Evolutionary conservation across 768 basidiomycete species (phyloP).

Genomic region (Auriscalpium microsporum): DNA sequence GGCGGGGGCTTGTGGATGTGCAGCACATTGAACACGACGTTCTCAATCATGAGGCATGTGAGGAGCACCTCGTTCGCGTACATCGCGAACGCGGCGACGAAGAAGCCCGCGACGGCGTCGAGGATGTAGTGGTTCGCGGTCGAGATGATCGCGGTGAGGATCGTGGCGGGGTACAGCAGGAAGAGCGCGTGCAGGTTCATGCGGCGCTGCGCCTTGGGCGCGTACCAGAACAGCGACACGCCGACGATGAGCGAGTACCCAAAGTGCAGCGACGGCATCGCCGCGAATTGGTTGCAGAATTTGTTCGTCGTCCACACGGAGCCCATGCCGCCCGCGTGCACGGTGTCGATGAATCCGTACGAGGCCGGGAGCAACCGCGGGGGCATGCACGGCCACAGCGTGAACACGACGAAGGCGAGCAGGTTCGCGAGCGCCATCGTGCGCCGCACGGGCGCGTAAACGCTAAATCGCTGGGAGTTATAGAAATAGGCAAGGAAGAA

Average conservation of each 20-base stretch:
- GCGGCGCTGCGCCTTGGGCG: neutral
- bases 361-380: constrained; percentile 5
- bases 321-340: constrained; percentile 2
- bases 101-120: constrained; percentile 3
- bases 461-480: neutral
- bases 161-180: constrained; percentile 3
- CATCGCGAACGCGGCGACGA: constrained; percentile 1
- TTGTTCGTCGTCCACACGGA: constrained; percentile 11
- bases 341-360: constrained; percentile 9
- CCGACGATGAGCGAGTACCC: constrained; percentile 10
- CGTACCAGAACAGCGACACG: constrained; percentile 1
- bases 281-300: constrained; percentile 9
- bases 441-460: constrained; percentile 6
- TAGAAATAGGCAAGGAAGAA: constrained; percentile 6
- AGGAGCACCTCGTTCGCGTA: constrained; percentile 2
- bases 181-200: neutral
- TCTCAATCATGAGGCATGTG: constrained; percentile 4
- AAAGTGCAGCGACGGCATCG: constrained; percentile 9
- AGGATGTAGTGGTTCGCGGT: constrained; percentile 11
- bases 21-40: neutral
- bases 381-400: constrained; percentile 10
- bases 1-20: constrained; percentile 5
- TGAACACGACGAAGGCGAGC: constrained; percentile 8
- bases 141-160: constrained; percentile 8
- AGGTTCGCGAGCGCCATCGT: constrained; percentile 7